Evolutionary conservation across 495 filamentous ascomycete species (phyloP).

Genomic region (Choiromyces venosus): DNA sequence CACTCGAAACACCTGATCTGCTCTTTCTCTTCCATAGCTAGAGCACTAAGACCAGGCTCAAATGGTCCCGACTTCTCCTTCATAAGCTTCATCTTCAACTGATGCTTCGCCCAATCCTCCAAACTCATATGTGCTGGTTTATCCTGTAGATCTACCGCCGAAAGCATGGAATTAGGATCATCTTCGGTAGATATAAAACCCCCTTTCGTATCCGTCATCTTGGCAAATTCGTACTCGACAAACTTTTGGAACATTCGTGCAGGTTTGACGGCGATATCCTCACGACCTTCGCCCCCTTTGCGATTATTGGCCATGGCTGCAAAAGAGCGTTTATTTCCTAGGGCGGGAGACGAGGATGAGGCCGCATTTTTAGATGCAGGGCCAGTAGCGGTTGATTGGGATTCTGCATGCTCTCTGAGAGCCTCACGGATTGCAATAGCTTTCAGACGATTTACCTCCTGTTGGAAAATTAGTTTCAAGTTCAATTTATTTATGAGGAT

Average conservation of each 20-base stretch:
- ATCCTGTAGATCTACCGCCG: constrained; percentile 49
- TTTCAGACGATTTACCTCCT: constrained; percentile 88
- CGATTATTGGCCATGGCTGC: constrained; percentile 36
- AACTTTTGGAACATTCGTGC: constrained; percentile 81
- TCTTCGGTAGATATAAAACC: constrained; percentile 83
- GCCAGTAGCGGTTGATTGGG: constrained; percentile 47
- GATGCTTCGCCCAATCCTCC: constrained; percentile 84
- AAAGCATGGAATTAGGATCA: constrained; percentile 56
- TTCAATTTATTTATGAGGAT: background rate
- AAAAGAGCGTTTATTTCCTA: background rate
- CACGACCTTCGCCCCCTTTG: constrained; percentile 55
- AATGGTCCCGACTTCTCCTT: constrained; percentile 73
- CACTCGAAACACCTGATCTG: constrained; percentile 80
- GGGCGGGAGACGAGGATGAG: constrained; percentile 6
- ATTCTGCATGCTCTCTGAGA: constrained; percentile 51
- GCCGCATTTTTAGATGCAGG: constrained; percentile 45
- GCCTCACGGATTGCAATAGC: constrained; percentile 77
- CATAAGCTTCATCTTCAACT: constrained; percentile 61
- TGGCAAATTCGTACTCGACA: constrained; percentile 94
- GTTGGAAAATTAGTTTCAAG: background rate
- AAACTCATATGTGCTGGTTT: constrained; percentile 85
- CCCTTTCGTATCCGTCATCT: constrained; percentile 96
- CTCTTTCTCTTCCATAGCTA: constrained; percentile 56
- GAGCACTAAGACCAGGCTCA: constrained; percentile 73
- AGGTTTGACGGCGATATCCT: constrained; percentile 58